Percentiles rank a stretch among this genome's conserved stretches.
Evolutionary conservation across 2,329 filamentous ascomycete species (phyloP).

Genomic region (Venturia asperata): DNA sequence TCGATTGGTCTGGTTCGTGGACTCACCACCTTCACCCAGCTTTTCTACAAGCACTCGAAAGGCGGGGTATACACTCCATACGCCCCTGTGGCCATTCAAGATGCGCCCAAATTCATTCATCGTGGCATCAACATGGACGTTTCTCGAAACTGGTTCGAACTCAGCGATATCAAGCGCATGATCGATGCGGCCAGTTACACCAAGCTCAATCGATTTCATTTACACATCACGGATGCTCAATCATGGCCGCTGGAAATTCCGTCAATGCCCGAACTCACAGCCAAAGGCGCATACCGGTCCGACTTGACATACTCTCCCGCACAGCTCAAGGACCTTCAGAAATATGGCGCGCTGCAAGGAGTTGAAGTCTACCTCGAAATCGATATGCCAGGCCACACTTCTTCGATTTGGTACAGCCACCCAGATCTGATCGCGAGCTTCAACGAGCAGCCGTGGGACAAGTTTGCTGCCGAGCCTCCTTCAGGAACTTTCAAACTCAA

Average conservation of each 20-base stretch:
- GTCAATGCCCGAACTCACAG: slow-evolving; percentile 61
- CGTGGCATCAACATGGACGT: slow-evolving; percentile 76
- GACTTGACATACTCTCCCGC: slow-evolving; percentile 59
- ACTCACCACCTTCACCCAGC: slow-evolving; percentile 70
- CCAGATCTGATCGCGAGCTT: slow-evolving; percentile 65
- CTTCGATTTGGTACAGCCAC: slow-evolving; percentile 56
- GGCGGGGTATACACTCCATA: slow-evolving; percentile 58
- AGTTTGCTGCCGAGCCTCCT: slow-evolving; percentile 49
- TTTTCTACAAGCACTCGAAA: slow-evolving; percentile 66
- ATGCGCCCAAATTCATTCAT: slow-evolving; percentile 66
- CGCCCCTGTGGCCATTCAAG: slow-evolving; percentile 65
- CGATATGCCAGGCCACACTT: slow-evolving; percentile 74
- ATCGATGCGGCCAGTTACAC: slow-evolving; percentile 72
- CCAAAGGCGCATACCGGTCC: slow-evolving; percentile 64
- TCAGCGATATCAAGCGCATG: slow-evolving; percentile 61
- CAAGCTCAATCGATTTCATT: slow-evolving; percentile 76
- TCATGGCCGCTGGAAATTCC: slow-evolving; percentile 81
- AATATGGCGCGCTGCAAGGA: slow-evolving; percentile 61
- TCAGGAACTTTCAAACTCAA: slow-evolving; percentile 68
- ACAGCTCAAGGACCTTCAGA: slow-evolving; percentile 60
- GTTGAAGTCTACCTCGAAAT: slow-evolving; percentile 69
- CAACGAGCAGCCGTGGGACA: slow-evolving; percentile 48
- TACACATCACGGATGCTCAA: slow-evolving; percentile 77
- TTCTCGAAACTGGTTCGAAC: slow-evolving; percentile 62
- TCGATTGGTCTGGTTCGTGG: slow-evolving; percentile 64